Conservation (phyloP, 2,329 filamentous ascomycete genomes). For the Lecanosticta acicola region DNA sequence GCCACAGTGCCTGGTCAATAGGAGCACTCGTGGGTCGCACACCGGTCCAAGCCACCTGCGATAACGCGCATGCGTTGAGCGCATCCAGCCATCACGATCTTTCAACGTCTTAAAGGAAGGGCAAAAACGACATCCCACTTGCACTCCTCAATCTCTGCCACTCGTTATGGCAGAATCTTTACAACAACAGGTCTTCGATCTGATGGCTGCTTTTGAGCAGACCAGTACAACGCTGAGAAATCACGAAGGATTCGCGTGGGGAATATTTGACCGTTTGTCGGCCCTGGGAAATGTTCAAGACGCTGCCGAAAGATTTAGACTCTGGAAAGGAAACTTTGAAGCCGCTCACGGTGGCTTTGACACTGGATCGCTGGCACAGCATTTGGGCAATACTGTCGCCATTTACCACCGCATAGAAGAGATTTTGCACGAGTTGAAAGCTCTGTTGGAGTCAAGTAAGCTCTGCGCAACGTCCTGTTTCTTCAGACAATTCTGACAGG, state of each 20-base stretch:
- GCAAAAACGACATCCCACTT: no score
- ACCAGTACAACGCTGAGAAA: background rate
- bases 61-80: no score
- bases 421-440: slow-evolving; percentile 19
- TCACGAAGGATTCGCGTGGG: background rate
- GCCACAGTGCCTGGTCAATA: no score
- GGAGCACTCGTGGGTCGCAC: no score
- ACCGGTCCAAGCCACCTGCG: no score
- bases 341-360: slow-evolving; percentile 19
- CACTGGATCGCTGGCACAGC: slow-evolving; percentile 21
- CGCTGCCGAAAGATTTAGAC: slow-evolving; percentile 15
- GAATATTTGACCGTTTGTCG: background rate
- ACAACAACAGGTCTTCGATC: background rate
- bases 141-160: no score
- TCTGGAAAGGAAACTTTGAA: slow-evolving; percentile 30
- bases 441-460: background rate
- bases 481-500: no score
- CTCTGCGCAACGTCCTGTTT: no score
- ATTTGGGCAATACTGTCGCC: slow-evolving; percentile 21
- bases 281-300: background rate
- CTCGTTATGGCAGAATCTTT: background rate
- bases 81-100: no score
- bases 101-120: no score
- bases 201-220: background rate
- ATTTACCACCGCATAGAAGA: slow-evolving; percentile 18